Conservation (phyloP, 1,284 basidiomycete species). For the Naganishia sp. region DNA sequence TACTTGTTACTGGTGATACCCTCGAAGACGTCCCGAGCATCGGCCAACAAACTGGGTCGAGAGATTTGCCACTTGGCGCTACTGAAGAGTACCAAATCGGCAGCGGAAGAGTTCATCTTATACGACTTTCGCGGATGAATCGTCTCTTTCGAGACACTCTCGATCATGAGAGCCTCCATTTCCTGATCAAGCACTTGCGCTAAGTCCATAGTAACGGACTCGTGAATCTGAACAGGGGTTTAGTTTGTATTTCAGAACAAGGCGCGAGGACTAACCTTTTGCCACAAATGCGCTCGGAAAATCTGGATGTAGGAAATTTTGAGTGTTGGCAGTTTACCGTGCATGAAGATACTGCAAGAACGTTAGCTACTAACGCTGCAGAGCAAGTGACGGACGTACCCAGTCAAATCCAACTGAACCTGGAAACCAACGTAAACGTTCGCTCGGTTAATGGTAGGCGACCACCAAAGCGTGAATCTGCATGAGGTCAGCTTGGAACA, state of each 20-base stretch:
- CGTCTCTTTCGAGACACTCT: slow-evolving; percentile 99
- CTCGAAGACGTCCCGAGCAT: slow-evolving; percentile 93
- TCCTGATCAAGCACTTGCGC: slow-evolving; percentile 90
- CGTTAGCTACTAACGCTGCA: background rate
- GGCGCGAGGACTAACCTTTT: slow-evolving; percentile 68
- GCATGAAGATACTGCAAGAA: slow-evolving; percentile 61
- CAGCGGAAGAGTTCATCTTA: slow-evolving; percentile 96
- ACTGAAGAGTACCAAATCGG: slow-evolving; percentile 96
- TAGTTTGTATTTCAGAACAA: background rate
- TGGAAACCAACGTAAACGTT: slow-evolving; percentile 98
- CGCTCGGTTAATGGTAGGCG: slow-evolving; percentile 86
- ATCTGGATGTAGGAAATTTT: slow-evolving; percentile 99
- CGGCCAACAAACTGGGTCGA: slow-evolving; percentile 90
- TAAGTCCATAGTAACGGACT: slow-evolving; percentile 93
- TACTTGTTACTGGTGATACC: slow-evolving; percentile 93
- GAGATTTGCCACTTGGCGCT: slow-evolving; percentile 99
- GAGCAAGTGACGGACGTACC: slow-evolving; percentile 62
- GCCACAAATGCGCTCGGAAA: slow-evolving; percentile 99
- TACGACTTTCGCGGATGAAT: slow-evolving; percentile 80
- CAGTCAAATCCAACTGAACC: slow-evolving; percentile 95
- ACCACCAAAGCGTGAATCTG: slow-evolving; percentile 99
- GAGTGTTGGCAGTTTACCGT: slow-evolving; percentile 95
- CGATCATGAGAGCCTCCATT: slow-evolving; percentile 95
- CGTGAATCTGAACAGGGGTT: slow-evolving; percentile 49
- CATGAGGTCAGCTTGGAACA: background rate